Evolutionary conservation across 345 rosid genomes (phyloP), one percentile per base, ranked within the genome.

Genomic region (Linum usitatissimum): DNA sequence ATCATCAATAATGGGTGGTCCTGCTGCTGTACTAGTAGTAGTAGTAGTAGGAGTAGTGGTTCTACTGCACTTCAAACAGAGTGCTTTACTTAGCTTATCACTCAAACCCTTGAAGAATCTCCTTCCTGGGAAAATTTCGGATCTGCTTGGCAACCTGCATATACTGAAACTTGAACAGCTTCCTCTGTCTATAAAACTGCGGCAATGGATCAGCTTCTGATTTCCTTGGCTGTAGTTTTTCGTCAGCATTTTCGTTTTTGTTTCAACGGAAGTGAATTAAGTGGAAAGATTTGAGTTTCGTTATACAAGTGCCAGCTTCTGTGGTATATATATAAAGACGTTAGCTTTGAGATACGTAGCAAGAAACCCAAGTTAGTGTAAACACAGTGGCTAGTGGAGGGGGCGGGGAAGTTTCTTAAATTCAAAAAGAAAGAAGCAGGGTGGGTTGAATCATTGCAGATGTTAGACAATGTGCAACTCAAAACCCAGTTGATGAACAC

Each of bases 101-200:
- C 80, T 76, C 61, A 87, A 53, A 63, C 64, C 76, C 70, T 71
- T 82, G 65, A 90, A 64, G 67, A 87, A 53, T 63, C 71, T 78
- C 53, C 70, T 34, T 34, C 57, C 0, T 85, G 81, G 81, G 7
- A 82, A 79, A 40, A 78, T 30, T 57, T 78, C 76, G 55, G 81
- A 61, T 65, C 71, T 78, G 67, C 40, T 77, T 15, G 77, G 82
- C 42, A 75, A 69, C 73, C 80, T 74, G 73, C 51, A 45, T 83
- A 80, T 53, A 85, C 83, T 69, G 84, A 80, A 60, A 28, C 77
- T 14, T 70, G 76, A 30, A 71, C 69, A 70, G 20, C 62, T 34
- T 59, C 72, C 58, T 65, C 75, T 30, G 40, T 40, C 20, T 36
- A 19, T 66, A 28, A 58, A 39, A 39, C 65, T 59, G 19, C 18